Percentiles rank a stretch among this genome's conserved stretches.
These are phyloP conservation scores for Pholiota molesta DNA, from an alignment of 768 basidiomycete genomes.

Conservation along the genomic window DNA sequence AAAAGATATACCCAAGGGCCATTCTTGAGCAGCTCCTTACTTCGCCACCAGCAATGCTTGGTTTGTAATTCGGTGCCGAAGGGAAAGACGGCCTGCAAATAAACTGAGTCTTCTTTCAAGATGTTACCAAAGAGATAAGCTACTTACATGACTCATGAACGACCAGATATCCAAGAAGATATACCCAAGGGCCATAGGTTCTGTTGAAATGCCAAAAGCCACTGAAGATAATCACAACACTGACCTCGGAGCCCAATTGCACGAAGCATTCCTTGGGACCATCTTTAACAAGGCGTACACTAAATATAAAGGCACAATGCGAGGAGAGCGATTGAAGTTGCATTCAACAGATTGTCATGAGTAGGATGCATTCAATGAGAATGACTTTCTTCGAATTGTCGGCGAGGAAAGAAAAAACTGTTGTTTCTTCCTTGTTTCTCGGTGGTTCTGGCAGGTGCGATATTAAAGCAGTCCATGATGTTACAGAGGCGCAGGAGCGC, in stretches of 20 bases:
- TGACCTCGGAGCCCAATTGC: constrained; percentile 21
- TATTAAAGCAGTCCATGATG: too few species aligned
- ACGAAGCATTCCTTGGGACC: constrained; percentile 34
- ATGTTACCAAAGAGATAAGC: not conserved
- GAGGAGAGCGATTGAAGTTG: too few species aligned
- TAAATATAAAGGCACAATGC: too few species aligned
- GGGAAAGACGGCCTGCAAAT: constrained; percentile 20
- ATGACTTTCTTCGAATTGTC: too few species aligned
- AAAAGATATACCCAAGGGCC: too few species aligned
- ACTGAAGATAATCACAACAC: constrained; percentile 20
- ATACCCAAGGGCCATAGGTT: not conserved
- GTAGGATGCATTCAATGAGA: too few species aligned
- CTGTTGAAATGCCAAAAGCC: constrained; percentile 8
- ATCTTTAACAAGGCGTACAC: too few species aligned
- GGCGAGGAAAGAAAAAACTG: too few species aligned
- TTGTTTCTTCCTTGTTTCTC: too few species aligned
- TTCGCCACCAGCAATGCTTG: constrained; percentile 22
- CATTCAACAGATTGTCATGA: too few species aligned
- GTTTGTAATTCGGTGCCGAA: constrained; percentile 21
- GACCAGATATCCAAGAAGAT: constrained; percentile 17
- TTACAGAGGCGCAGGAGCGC: too few species aligned
- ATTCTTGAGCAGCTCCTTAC: constrained; percentile 5
- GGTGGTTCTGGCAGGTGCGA: too few species aligned
- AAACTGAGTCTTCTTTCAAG: not conserved
- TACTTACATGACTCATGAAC: constrained; percentile 21